These are phyloP conservation scores for Botrytis squamosa DNA, from an alignment of 2,329 filamentous ascomycete species.

Conservation along the genomic window DNA sequence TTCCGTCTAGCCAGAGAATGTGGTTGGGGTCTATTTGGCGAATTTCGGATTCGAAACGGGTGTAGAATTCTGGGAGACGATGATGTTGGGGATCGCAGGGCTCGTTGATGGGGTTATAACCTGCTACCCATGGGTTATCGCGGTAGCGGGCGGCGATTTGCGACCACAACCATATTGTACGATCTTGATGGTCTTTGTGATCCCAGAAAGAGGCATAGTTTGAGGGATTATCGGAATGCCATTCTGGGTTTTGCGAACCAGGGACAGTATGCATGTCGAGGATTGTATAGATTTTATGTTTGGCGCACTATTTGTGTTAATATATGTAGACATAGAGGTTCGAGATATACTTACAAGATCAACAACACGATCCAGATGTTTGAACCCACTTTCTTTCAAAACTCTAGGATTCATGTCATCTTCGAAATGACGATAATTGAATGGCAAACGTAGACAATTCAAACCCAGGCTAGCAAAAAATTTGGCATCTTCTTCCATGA, in stretches of 20 bases:
- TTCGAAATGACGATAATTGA: conserved; percentile 59
- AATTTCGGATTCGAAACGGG: conserved; percentile 43
- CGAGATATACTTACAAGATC: conserved; percentile 38
- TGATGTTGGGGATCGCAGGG: conserved; percentile 40
- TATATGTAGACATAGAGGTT: not conserved
- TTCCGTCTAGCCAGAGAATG: conserved; percentile 52
- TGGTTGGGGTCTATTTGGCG: conserved; percentile 47
- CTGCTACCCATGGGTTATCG: conserved; percentile 42
- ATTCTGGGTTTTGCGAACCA: conserved; percentile 50
- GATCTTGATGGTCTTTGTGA: conserved; percentile 48
- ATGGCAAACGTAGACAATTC: conserved; percentile 59
- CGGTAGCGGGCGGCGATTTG: conserved; percentile 45
- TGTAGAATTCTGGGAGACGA: conserved; percentile 44
- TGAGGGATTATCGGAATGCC: conserved; percentile 46
- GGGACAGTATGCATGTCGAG: conserved; percentile 48
- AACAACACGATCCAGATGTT: conserved; percentile 49
- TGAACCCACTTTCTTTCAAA: conserved; percentile 49
- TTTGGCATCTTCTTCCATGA: conserved; percentile 56
- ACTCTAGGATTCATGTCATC: conserved; percentile 52
- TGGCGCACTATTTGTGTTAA: conserved; percentile 36
- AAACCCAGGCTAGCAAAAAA: conserved; percentile 56
- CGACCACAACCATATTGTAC: conserved; percentile 47
- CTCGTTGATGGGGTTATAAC: conserved; percentile 40
- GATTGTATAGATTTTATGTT: conserved; percentile 46
- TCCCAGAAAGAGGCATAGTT: conserved; percentile 48